Conservation (phyloP, 306 rosid genomes). For the Pachyrhizus erosus region DNA sequence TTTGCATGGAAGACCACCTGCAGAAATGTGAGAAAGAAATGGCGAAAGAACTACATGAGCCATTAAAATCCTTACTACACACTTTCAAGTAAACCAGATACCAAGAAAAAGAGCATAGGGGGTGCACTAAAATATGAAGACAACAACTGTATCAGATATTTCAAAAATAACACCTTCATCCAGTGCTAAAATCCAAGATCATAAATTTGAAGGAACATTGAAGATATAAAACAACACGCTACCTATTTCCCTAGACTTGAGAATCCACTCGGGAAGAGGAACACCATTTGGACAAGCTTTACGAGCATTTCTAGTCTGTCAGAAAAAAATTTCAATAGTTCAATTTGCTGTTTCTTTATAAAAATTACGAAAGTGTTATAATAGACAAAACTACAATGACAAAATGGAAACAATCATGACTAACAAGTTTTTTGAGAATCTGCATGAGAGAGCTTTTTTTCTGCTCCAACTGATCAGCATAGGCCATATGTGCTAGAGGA, state of each 20-base stretch:
- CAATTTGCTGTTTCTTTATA: background rate
- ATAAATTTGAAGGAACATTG: constrained; percentile 12
- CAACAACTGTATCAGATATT: constrained; percentile 17
- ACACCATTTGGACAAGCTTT: constrained; percentile 88
- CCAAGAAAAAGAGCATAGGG: background rate
- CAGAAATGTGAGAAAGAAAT: constrained; percentile 38
- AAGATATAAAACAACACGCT: constrained; percentile 36
- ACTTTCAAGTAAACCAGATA: constrained; percentile 18
- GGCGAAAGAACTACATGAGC: constrained; percentile 26
- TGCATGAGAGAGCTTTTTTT: constrained; percentile 74
- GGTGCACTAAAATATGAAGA: constrained; percentile 18
- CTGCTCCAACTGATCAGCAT: constrained; percentile 86
- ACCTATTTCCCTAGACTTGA: constrained; percentile 88
- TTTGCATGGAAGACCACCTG: constrained; percentile 94
- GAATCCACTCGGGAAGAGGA: constrained; percentile 91
- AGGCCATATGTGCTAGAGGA: constrained; percentile 89
- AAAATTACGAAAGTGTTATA: constrained; percentile 1
- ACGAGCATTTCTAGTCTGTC: constrained; percentile 88
- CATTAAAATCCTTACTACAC: constrained; percentile 13
- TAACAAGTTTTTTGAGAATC: constrained; percentile 84
- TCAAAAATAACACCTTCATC: constrained; percentile 11
- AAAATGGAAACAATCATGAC: constrained; percentile 46
- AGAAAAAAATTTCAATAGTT: constrained; percentile 18
- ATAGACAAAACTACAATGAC: constrained; percentile 4
- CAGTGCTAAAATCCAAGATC: constrained; percentile 5